Conservation (phyloP, 2,329 filamentous ascomycete species). For the Pestalotiopsis sp. region DNA sequence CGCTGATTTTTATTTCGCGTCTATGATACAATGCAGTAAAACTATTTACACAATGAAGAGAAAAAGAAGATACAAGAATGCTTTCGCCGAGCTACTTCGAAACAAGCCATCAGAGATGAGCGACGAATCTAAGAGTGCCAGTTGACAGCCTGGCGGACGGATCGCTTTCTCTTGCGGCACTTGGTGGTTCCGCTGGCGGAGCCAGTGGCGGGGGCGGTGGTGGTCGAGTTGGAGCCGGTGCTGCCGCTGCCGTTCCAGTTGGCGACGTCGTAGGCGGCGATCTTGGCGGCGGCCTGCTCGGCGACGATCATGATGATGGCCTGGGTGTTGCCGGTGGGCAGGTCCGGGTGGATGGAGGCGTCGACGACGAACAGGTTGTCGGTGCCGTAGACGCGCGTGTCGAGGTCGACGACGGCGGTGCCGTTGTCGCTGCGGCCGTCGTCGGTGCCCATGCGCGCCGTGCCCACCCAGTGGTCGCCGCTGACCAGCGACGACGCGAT, state of each 20-base stretch:
- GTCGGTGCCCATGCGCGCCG: not conserved
- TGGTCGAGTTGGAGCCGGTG: not conserved
- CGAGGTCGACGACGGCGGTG: not conserved
- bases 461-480: constrained; percentile 8
- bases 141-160: not conserved
- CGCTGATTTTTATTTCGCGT: not conserved
- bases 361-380: constrained; percentile 9
- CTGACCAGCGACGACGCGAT: not conserved
- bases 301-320: constrained; percentile 10
- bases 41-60: constrained; percentile 5
- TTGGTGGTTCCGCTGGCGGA: not conserved
- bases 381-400: constrained; percentile 3
- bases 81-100: not conserved
- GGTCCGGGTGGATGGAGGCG: constrained; percentile 9
- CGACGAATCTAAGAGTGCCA: not conserved
- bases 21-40: constrained; percentile 2
- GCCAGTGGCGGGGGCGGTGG: not conserved
- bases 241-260: not conserved
- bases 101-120: not conserved
- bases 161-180: not conserved
- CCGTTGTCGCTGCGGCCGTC: constrained; percentile 3
- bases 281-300: constrained; percentile 7
- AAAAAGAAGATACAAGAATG: not conserved
- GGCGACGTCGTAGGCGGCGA: constrained; percentile 4
- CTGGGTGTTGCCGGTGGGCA: constrained; percentile 9